Base-by-base conservation (phyloP, 176 grass and related monocot species). In the Aegilops longissima region DNA sequence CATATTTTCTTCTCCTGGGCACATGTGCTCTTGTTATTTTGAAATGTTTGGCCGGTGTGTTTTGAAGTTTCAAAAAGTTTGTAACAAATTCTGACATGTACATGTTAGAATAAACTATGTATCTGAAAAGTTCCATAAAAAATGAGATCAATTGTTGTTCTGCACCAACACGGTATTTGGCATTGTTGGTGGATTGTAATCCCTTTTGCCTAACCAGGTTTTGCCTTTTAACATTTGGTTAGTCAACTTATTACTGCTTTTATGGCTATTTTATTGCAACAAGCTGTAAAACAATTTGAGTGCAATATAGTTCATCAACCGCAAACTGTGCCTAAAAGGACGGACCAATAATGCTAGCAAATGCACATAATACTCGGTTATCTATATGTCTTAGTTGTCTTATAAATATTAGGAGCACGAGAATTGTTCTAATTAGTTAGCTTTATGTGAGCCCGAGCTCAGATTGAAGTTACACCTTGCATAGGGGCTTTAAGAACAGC, bases 401-500 rank as follows among this genome's bases (percentile, higher is more conserved):
- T 49, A 75, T 42, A 75, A 75, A 75, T 49, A 17, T 16, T 29
- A 9, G 72, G 23, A 75, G 42, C 40, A 75, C 40, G 23, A 1
- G 1, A 45, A 74, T 74, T 49, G 72, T 29, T 27, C 40, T 7
- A 45, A 29, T 49, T 75, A 7, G 72, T 40, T 29, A 24, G 12
- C 72, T 75, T 52, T 27, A 52, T 52, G 44, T 51, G 44, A 10
- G 73, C 73, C 44, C 5, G 13, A 52, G 24, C 73, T 17, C 13
- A 17, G 24, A 74, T 74, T 74, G 71, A 74, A 49, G 70, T 45
- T 74, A 49, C 12, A 23, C 21, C 8, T 68, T 85, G 29, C n/a
- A 69, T 23, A 77, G 27, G 47, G 61, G 44, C 16, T 86, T 70
- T 62, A 44, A 84, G 24, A 91, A n/a, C 23, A 67, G 9, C 29